Evolutionary conservation across 805 yeast species (phyloP), one percentile per base, ranked within the genome.

Genomic region (Yamadazyma insecticola): DNA sequence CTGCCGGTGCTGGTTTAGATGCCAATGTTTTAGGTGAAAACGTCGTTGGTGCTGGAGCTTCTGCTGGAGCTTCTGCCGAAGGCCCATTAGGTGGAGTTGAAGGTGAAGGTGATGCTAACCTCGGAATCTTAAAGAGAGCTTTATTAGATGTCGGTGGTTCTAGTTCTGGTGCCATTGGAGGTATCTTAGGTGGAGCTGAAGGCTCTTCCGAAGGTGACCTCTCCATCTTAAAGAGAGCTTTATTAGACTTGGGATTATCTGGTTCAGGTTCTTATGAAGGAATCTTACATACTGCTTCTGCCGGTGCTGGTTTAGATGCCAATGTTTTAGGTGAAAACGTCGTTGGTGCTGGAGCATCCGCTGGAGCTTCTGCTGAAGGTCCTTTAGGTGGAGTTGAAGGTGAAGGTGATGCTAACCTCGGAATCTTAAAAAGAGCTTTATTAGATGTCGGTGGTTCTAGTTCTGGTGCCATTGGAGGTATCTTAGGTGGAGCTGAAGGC

Each of bases 11-110:
- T 24, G 44, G 36, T 14, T 39, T 33, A 15, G 41, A 19, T 11
- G 45, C 22, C 25, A 35, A 29, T 15, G 24, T 45, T 24, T 20
- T 20, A 8, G 45, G 46, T 32, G 40, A 36, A 33, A 36, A 44
- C 32, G 8, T 40, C 16, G 41, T 22, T 24, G 48, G 35, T 20
- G 39, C 32, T 17, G 33, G 35, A 14, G 45, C 36, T 18, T 26
- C 30, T 17, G 32, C 22, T 13, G 38, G 33, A 26, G 19, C 26
- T 18, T 31, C 21, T 24, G 37, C 33, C 26, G n/a, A n/a, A n/a
- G n/a, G n/a, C n/a, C 28, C 30, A 28, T 22, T 17, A 32, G 33
- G 22, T 14, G 22, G 23, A 22, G 12, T 11, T 9, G 32, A 28
- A 10, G 32, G 23, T 12, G 28, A 19, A n/a, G 40, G 28, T 16